Evolutionary conservation across 257 asterid genomes (phyloP), one percentile per base, ranked within the genome.

Genomic region (Solanum bulbocastanum): DNA sequence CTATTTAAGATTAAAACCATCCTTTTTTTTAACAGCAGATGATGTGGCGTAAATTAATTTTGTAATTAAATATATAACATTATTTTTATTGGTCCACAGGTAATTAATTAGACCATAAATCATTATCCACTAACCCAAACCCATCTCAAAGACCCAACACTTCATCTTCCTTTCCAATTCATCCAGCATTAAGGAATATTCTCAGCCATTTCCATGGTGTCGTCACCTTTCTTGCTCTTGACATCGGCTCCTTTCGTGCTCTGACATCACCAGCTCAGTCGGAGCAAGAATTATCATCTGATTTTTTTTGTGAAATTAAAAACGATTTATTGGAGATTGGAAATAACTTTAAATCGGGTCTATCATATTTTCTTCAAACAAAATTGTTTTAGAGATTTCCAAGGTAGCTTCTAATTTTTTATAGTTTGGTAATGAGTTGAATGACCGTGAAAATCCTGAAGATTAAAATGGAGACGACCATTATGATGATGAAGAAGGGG

Each of bases 281-380:
- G 20, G 75, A 35, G 73, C 56, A 73, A 32, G 22, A 83, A 14
- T 44, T 91, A 37, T 84, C 94, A 9, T 90, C 91, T 32, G 92
- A 90, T 60, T 68, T 90, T 42, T 91, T 95, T 40, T 36, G 74
- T 81, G 98, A 98, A 76, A 93, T 92, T 27, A 94, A 91, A 88
- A 93, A 85, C 49, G 98, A 95, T 90, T 93, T 95, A 88, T 93
- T 87, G 15, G 98, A 95, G 90, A 91, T 95, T 87, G 95, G 94
- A 88, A 98, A 93, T 75, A 91, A 94, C 87, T 89, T 95, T 22
- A 93, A 93, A 90, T 89, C 94, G n/a, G 91, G 95, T 15, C 86
- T 94, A 39, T 93, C 98, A 18, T 92, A 52, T 69, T 94, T 66
- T 91, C 96, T 73, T 95, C 96, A 25, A 90, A 90, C 69, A 87